Evolutionary conservation across 2,329 filamentous ascomycete genomes (phyloP), one percentile per base, ranked within the genome.

Genomic region (Xylariaceae sp.): DNA sequence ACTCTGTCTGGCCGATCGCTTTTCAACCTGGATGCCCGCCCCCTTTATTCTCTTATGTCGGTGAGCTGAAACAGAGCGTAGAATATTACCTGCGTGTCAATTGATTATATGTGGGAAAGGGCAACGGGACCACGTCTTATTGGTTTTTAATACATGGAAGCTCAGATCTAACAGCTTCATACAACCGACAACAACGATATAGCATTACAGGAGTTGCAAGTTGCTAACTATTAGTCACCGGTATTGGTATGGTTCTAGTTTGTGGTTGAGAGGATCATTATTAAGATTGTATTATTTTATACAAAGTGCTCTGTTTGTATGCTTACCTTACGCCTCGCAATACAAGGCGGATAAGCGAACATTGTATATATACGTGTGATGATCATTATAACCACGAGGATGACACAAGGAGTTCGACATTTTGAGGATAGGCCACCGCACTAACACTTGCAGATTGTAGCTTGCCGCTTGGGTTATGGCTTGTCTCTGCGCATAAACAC

Each of bases 401-500:
- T n/a, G n/a, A n/a, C n/a, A n/a, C n/a, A n/a, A n/a, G n/a, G n/a
- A n/a, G n/a, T n/a, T n/a, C n/a, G n/a, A n/a, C n/a, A n/a, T n/a
- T n/a, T n/a, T n/a, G n/a, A n/a, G 24, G 19, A 8, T 29, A 23
- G 19, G 14, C 29, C 21, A 9, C 19, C 28, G 17, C 46, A 39
- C 14, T 11, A 19, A 39, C 4, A 23, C 41, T 17, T 2, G 8
- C 36, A 23, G 26, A n/a, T n/a, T n/a, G 19, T 24, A 17, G 23
- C 23, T 29, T 21, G 21, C 21, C 21, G 31, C 40, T 29, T 31
- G 5, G n/a, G 6, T 21, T 57, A 62, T 9, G 39, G 33, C 23
- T 48, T 58, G 4, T 67, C 67, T n/a, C 66, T 62, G 43, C 74
- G 78, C 56, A 91, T 69, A 63, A 96, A 96, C 24, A 91, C 76